A percentile compares a stretch with the other conserved stretches of the same genome.
phyloP scores from a whole-genome alignment of 805 yeast genomes.

The Kregervanrija pseudodelftensis region DNA sequence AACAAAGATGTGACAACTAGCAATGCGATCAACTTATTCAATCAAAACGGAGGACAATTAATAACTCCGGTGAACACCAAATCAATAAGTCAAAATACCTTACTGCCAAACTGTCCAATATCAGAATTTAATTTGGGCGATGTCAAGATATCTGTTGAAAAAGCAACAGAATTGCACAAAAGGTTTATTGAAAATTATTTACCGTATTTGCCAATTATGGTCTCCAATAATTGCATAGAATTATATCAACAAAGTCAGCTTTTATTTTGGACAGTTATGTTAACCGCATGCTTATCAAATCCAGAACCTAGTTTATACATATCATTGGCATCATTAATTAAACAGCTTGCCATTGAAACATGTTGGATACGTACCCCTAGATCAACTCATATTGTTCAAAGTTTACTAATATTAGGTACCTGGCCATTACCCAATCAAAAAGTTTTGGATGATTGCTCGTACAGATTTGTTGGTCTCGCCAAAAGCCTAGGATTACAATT shows the following conservation, averaged over 20 bases:
- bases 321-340: slow-evolving; percentile 67
- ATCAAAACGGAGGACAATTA: neutral
- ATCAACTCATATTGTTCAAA: slow-evolving; percentile 89
- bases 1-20: too few species aligned
- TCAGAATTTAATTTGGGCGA: slow-evolving; percentile 72
- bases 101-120: slow-evolving; percentile 26
- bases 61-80: slow-evolving; percentile 15
- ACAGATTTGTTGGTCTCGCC: slow-evolving; percentile 82
- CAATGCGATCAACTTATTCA: too few species aligned
- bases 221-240: slow-evolving; percentile 64
- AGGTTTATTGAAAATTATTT: slow-evolving; percentile 59
- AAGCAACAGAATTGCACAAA: slow-evolving; percentile 68
- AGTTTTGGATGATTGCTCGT: slow-evolving; percentile 86
- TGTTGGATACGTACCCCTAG: slow-evolving; percentile 93
- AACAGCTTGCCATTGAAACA: slow-evolving; percentile 82
- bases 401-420: slow-evolving; percentile 69
- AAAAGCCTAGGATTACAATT: slow-evolving; percentile 77
- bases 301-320: slow-evolving; percentile 80
- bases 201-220: slow-evolving; percentile 75
- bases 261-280: slow-evolving; percentile 84
- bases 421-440: slow-evolving; percentile 95
- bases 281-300: slow-evolving; percentile 79
- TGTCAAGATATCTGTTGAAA: slow-evolving; percentile 54
- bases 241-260: slow-evolving; percentile 77
- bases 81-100: slow-evolving; percentile 12